Conservation (phyloP, 352 stramenopile species). For the Albugo candida region DNA sequence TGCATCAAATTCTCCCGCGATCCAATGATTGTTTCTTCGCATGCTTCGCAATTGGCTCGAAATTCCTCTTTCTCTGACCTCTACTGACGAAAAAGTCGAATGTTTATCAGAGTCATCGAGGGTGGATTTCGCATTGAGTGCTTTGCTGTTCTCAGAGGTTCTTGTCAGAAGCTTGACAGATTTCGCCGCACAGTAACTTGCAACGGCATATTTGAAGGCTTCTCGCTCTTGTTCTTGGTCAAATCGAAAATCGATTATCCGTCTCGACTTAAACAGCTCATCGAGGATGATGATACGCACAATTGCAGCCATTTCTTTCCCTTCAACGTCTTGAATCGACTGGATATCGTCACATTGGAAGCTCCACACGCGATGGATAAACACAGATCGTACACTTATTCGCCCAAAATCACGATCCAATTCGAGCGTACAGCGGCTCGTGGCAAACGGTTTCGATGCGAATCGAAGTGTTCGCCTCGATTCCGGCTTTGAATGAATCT, state of each 20-base stretch:
- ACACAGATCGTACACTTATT: slow-evolving; percentile 59
- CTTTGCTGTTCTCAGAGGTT: background rate
- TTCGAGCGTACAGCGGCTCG: slow-evolving; percentile 45
- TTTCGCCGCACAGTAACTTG: slow-evolving; percentile 1
- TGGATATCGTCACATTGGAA: slow-evolving; percentile 56
- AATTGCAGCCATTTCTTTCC: slow-evolving; percentile 12
- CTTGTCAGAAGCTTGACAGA: background rate
- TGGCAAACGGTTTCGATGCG: slow-evolving; percentile 30
- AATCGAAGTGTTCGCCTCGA: slow-evolving; percentile 13
- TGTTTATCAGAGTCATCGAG: background rate
- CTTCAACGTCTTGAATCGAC: slow-evolving; percentile 6
- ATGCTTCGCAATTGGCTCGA: background rate
- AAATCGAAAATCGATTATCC: slow-evolving; percentile 52
- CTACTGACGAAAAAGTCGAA: background rate
- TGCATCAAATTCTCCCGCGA: background rate
- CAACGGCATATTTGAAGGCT: slow-evolving; percentile 40
- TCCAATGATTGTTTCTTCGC: background rate
- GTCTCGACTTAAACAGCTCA: slow-evolving; percentile 29
- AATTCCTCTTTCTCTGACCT: background rate
- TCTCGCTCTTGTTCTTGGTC: slow-evolving; percentile 42
- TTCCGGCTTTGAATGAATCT: too few species aligned
- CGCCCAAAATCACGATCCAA: slow-evolving; percentile 49
- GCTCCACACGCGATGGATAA: slow-evolving; percentile 64
- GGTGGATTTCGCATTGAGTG: background rate
- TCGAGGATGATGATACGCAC: slow-evolving; percentile 28